phyloP scores from a whole-genome alignment of 2,329 filamentous ascomycete species.

The Alternaria triticimaculans region DNA sequence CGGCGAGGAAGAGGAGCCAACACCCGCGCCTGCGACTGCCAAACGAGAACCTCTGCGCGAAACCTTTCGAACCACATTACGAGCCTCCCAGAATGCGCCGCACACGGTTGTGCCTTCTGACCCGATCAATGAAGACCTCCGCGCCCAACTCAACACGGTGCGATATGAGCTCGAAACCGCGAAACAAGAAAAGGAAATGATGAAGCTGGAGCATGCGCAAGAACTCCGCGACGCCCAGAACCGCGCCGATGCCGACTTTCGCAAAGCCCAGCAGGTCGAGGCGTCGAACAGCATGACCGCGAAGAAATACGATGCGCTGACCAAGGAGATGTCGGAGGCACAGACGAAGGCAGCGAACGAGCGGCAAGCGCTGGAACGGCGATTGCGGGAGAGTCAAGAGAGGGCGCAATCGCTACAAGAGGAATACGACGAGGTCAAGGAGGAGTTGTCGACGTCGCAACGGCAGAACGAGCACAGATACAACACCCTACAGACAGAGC shows the following conservation, averaged over 20 bases:
- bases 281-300: conserved; percentile 57
- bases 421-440: conserved; percentile 81
- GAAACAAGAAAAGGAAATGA: conserved; percentile 86
- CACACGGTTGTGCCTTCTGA: conserved; percentile 50
- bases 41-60: conserved; percentile 51
- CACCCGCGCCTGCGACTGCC: conserved; percentile 35
- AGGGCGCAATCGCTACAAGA: conserved; percentile 77
- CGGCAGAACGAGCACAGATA: conserved; percentile 68
- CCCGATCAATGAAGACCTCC: conserved; percentile 74
- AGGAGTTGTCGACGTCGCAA: conserved; percentile 72
- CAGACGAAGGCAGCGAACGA: conserved; percentile 64
- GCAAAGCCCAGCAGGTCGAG: conserved; percentile 67
- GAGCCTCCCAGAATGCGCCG: conserved; percentile 51
- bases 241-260: conserved; percentile 85
- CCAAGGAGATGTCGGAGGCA: conserved; percentile 61
- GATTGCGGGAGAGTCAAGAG: conserved; percentile 65
- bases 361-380: conserved; percentile 61
- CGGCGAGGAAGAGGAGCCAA: conserved; percentile 46
- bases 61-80: conserved; percentile 49
- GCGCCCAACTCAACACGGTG: conserved; percentile 86
- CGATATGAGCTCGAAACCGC: conserved; percentile 86
- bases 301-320: conserved; percentile 62
- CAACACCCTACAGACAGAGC: conserved; percentile 67
- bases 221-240: conserved; percentile 81
- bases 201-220: conserved; percentile 77